phyloP scores from a whole-genome alignment of 805 yeast genomes.

The Ogataea trehaloabstinens region DNA sequence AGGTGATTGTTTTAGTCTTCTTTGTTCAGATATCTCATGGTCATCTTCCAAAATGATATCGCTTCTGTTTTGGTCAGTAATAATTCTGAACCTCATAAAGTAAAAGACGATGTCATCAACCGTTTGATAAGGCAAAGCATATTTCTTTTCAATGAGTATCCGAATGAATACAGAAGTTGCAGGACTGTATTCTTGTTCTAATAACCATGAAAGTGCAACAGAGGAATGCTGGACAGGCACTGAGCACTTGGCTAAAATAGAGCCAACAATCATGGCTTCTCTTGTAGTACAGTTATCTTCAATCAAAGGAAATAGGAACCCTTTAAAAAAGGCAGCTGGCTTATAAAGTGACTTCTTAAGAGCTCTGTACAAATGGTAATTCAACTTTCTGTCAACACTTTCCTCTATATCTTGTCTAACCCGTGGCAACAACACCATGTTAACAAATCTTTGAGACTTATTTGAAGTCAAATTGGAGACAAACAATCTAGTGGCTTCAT shows the following conservation, averaged over 20 bases:
- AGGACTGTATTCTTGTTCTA: constrained; percentile 81
- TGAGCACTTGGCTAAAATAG: constrained; percentile 83
- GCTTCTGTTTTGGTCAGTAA: constrained; percentile 37
- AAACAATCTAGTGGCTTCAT: constrained; percentile 91
- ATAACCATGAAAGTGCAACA: constrained; percentile 84
- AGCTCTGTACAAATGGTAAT: constrained; percentile 91
- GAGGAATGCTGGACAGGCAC: constrained; percentile 95
- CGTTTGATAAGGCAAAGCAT: constrained; percentile 95
- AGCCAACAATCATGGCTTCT: constrained; percentile 94
- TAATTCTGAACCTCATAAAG: constrained; percentile 83
- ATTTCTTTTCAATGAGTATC: constrained; percentile 87
- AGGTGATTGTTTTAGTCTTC: constrained; percentile 37
- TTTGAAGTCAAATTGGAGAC: constrained; percentile 85
- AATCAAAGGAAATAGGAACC: constrained; percentile 87
- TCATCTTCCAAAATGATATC: constrained; percentile 24
- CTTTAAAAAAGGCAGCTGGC: constrained; percentile 97
- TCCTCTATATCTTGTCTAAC: constrained; percentile 71
- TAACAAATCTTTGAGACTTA: constrained; percentile 85
- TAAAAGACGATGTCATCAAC: constrained; percentile 92
- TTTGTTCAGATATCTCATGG: constrained; percentile 31
- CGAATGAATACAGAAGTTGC: constrained; percentile 89
- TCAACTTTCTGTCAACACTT: constrained; percentile 71
- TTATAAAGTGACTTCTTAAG: constrained; percentile 90
- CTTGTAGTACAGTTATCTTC: constrained; percentile 86
- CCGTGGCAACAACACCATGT: constrained; percentile 63